Base-by-base conservation (phyloP, 176 grass and related monocot genomes). In the Tillandsia fasciculata region DNA sequence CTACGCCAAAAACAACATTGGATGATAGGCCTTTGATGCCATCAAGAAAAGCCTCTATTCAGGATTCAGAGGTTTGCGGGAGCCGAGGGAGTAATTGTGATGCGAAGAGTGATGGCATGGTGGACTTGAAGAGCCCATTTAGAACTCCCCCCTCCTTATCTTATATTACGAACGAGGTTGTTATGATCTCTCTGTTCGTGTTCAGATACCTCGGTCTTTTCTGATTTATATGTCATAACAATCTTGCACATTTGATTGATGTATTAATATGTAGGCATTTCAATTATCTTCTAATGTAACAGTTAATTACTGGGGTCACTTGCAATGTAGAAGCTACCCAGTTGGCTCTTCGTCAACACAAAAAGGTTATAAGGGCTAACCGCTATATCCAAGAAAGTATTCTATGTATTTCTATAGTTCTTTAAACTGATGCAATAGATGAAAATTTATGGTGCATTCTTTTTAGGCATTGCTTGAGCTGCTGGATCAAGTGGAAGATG, bases 401-500 rank as follows among this genome's bases (percentile, higher is more conserved):
- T n/a, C 14, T 8, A 13, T 6, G 33, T 59, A 17, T 17, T 15
- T 59, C 20, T 59, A 20, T 9, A 59, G 54, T 59, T 59, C 9
- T 59, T 59, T 15, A 15, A 17, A 20, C 6, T 20, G 3, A 59
- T 59, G 73, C 77, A 47, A 63, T 76, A 14, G 74, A 54, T 78
- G 10, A 63, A 78, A 77, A 71, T 48, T 66, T 59, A 6, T 59
- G 54, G 1, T 51, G 49, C 48, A 74, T 75, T 66, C 26, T 75
- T 79, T 65, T 9, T 68, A 96, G 93, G 79, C 82, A 79, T 71
- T 96, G 56, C 84, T 96, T 69, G 88, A 82, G 73, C 93, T 97
- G 76, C 68, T 97, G 63, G 89, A 97, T 79, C 93, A 97, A 90
- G 93, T 97, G 26, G 78, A 92, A 82, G 93, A 97, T 87, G 93